phyloP scores from a whole-genome alignment of 2,329 filamentous ascomycete genomes.

The Teratosphaeria epicoccoides region DNA sequence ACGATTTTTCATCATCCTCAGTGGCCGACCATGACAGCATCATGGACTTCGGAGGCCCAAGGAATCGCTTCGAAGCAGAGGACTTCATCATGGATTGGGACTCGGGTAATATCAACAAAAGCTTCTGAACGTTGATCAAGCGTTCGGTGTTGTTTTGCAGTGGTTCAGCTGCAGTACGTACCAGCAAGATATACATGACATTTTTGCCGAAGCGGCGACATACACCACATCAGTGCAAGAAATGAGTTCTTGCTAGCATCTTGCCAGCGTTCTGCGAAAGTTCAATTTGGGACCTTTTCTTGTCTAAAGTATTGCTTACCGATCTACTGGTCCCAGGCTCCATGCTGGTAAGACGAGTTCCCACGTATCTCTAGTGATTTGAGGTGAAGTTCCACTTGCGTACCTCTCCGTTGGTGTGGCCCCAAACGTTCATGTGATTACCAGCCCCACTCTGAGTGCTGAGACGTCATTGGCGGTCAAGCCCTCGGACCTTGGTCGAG shows the following conservation, averaged over 20 bases:
- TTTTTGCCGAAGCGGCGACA: neutral
- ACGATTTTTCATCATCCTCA: neutral
- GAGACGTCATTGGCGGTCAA: neutral
- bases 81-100: neutral
- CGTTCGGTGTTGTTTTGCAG: too few species aligned
- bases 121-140: neutral
- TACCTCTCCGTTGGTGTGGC: neutral
- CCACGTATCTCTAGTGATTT: too few species aligned
- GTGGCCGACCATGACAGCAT: neutral
- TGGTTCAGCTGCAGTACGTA: too few species aligned
- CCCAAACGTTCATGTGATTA: neutral
- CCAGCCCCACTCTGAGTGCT: neutral
- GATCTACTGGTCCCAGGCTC: too few species aligned
- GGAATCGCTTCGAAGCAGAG: neutral
- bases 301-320: neutral
- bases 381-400: too few species aligned
- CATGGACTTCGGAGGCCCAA: neutral
- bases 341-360: too few species aligned
- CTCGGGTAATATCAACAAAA: neutral
- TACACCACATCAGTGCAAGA: neutral
- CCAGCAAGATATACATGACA: neutral
- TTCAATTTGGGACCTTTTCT: neutral
- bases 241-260: too few species aligned
- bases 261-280: too few species aligned
- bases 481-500: neutral